Evolutionary conservation across 768 basidiomycete genomes (phyloP).

Genomic region (Amanita inopinata): DNA sequence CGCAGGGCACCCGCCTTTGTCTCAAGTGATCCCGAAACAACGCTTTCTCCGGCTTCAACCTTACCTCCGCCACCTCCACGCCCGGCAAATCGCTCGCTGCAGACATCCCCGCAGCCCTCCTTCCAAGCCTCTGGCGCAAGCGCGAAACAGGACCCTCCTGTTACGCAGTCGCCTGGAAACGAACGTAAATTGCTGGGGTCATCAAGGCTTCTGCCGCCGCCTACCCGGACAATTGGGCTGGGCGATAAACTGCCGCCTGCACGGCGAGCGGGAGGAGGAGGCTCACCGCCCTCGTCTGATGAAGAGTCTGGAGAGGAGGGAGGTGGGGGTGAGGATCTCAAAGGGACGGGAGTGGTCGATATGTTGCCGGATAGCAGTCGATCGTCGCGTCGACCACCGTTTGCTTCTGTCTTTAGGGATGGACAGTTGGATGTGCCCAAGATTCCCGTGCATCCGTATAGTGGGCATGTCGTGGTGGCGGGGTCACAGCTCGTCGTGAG

Average conservation of each 20-base stretch:
- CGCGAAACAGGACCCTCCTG: neutral
- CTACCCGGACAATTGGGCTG: constrained; percentile 59
- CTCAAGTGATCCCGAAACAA: neutral
- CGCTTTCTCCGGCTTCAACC: neutral
- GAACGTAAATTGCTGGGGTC: constrained; percentile 32
- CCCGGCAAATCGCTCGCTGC: neutral
- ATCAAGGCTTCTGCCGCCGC: constrained; percentile 55
- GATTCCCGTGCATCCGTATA: constrained; percentile 51
- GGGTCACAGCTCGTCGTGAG: constrained; percentile 53
- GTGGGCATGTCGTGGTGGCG: constrained; percentile 44
- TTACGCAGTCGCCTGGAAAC: constrained; percentile 10
- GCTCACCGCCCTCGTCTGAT: constrained; percentile 30
- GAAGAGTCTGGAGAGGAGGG: constrained; percentile 50
- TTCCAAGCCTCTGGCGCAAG: neutral
- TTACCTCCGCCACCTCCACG: neutral
- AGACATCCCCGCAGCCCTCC: neutral
- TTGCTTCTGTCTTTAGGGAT: constrained; percentile 27
- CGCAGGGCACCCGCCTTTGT: constrained; percentile 5
- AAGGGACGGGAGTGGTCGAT: constrained; percentile 34
- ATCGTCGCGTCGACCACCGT: constrained; percentile 49
- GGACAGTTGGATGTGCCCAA: constrained; percentile 31
- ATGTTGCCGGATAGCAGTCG: constrained; percentile 58
- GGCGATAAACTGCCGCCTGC: constrained; percentile 64
- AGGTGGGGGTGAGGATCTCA: constrained; percentile 31
- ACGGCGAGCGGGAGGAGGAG: constrained; percentile 25